A percentile compares a stretch with the other conserved stretches of the same genome.
Evolutionary conservation across 495 filamentous ascomycete genomes (phyloP).

Genomic region (Penicillium chermesinum): DNA sequence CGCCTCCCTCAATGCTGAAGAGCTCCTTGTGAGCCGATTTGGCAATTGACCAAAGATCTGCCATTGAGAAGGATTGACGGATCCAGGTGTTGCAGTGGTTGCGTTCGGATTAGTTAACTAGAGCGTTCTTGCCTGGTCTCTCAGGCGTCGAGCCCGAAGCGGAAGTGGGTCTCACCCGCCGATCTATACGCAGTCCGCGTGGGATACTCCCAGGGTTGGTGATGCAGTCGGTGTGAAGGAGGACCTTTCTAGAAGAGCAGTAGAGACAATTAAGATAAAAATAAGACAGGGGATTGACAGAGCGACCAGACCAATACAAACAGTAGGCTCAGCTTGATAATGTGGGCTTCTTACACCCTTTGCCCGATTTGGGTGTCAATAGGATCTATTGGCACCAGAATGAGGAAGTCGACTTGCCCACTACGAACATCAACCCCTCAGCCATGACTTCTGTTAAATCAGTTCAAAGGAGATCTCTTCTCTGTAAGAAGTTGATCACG

Average conservation of each 20-base stretch:
- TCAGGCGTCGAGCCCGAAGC: neutral
- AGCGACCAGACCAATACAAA: too few relatives aligned
- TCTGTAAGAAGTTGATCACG: neutral
- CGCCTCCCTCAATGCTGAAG: neutral
- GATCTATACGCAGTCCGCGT: neutral
- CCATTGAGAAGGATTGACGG: neutral
- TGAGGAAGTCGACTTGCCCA: slow-evolving; percentile 6
- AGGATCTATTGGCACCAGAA: slow-evolving; percentile 19
- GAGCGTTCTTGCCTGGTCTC: neutral
- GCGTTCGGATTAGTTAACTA: slow-evolving; percentile 8
- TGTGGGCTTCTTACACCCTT: neutral
- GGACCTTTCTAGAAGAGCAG: too few relatives aligned
- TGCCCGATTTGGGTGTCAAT: slow-evolving; percentile 3
- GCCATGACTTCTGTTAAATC: too few relatives aligned
- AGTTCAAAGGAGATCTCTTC: neutral
- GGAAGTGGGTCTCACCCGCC: neutral
- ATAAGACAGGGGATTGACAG: neutral
- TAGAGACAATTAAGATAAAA: neutral
- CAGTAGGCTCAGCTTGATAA: neutral
- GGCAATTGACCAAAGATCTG: slow-evolving; percentile 2
- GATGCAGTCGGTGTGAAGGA: neutral
- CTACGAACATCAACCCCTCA: neutral
- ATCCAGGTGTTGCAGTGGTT: neutral
- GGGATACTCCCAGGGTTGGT: too few relatives aligned
- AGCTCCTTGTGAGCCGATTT: too few relatives aligned